Percentiles rank a stretch among this genome's conserved stretches.
Conservation (phyloP, 208 protist genomes). For the Pavlovales sp. region DNA sequence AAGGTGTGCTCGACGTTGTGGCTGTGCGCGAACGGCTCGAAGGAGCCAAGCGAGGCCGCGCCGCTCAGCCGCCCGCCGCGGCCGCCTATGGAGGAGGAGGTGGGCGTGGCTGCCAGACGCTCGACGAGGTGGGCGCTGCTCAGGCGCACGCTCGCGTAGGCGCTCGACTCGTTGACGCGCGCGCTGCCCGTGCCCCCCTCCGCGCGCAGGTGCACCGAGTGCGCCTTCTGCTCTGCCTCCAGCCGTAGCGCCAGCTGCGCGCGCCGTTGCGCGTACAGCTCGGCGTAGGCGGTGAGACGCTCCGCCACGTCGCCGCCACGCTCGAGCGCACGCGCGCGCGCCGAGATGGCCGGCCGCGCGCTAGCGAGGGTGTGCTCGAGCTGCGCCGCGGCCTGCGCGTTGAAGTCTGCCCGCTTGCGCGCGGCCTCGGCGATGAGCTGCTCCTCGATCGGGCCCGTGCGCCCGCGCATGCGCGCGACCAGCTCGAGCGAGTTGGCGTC, state of each 20-base stretch:
- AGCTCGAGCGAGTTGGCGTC: not conserved
- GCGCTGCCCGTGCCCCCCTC: no score
- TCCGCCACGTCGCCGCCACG: not conserved
- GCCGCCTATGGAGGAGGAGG: no score
- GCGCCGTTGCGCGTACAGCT: not conserved
- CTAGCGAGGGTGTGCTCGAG: not conserved
- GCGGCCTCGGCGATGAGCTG: not conserved
- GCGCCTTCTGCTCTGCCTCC: not conserved
- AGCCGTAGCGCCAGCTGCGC: not conserved
- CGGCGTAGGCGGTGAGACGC: not conserved
- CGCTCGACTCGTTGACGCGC: not conserved
- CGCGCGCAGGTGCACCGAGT: not conserved
- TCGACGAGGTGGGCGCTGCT: not conserved
- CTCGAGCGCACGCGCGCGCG: not conserved
- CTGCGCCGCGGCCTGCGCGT: not conserved
- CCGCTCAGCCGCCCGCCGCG: no score
- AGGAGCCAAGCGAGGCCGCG: no score
- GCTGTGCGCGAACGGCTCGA: no score
- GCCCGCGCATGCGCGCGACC: not conserved
- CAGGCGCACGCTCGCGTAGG: not conserved
- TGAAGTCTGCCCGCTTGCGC: not conserved
- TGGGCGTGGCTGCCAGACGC: no score
- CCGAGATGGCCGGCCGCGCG: not conserved
- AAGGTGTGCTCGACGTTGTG: no score
- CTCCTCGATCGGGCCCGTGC: not conserved